Percentiles rank a stretch among this genome's conserved stretches.
phyloP scores from a whole-genome alignment of 805 yeast species.

The Lipomyces anomalus region DNA sequence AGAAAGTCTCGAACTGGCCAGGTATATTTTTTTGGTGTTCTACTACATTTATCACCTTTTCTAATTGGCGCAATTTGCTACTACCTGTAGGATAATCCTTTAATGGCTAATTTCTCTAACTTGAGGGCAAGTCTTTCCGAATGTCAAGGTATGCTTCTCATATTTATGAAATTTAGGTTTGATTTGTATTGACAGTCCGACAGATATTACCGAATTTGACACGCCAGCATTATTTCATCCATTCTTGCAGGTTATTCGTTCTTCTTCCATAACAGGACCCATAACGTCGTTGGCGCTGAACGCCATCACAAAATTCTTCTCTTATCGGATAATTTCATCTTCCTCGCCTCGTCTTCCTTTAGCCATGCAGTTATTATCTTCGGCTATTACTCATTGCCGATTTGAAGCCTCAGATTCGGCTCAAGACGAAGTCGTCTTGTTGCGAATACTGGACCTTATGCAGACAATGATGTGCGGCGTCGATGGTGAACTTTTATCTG shows the following conservation, averaged over 20 bases:
- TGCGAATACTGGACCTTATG: constrained; percentile 72
- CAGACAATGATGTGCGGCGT: constrained; percentile 62
- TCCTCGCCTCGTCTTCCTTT: constrained; percentile 50
- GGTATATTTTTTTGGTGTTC: constrained; percentile 2
- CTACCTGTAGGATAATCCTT: constrained; percentile 21
- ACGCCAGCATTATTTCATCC: constrained; percentile 77
- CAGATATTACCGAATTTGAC: constrained; percentile 52
- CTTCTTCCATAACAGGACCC: constrained; percentile 78
- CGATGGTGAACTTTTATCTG: constrained; percentile 61
- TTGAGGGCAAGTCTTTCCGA: constrained; percentile 65
- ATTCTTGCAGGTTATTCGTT: constrained; percentile 72
- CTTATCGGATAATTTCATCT: constrained; percentile 57
- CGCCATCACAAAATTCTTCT: constrained; percentile 67
- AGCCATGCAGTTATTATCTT: constrained; percentile 59
- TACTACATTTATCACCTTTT: neutral
- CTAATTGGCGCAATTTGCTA: neutral
- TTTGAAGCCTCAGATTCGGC: constrained; percentile 92
- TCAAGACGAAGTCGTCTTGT: constrained; percentile 83
- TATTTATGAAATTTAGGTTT: neutral
- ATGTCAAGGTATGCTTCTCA: constrained; percentile 30
- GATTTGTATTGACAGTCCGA: neutral
- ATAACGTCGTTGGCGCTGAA: constrained; percentile 77
- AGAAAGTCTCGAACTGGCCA: constrained; percentile 12
- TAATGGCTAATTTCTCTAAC: constrained; percentile 58
- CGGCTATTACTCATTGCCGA: constrained; percentile 84